Evolutionary conservation across 2,329 filamentous ascomycete species (phyloP).

Genomic region (Pseudocercospora macadamiae): DNA sequence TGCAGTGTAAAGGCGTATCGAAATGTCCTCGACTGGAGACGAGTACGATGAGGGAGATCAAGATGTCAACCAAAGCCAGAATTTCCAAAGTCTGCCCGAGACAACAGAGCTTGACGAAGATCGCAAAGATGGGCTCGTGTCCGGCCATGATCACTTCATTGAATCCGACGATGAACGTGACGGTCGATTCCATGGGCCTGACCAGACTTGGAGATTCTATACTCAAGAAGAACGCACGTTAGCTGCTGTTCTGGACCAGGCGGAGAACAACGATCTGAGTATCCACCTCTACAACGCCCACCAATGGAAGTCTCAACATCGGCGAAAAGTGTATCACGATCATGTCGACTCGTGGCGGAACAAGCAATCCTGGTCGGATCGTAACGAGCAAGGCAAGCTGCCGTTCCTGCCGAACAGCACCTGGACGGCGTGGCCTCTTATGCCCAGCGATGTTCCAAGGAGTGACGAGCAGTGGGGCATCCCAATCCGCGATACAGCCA

Average conservation of each 20-base stretch:
- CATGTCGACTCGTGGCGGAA: slow-evolving; percentile 40
- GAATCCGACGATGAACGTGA: slow-evolving; percentile 29
- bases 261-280: slow-evolving; percentile 68
- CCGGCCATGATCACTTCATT: slow-evolving; percentile 9
- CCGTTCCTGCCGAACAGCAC: slow-evolving; percentile 52
- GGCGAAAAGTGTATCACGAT: slow-evolving; percentile 16
- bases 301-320: slow-evolving; percentile 62
- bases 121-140: neutral
- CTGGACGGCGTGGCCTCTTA: slow-evolving; percentile 89
- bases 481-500: slow-evolving; percentile 30
- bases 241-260: slow-evolving; percentile 63
- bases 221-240: slow-evolving; percentile 67
- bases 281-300: slow-evolving; percentile 80
- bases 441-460: slow-evolving; percentile 62
- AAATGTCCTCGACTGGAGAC: slow-evolving; percentile 28
- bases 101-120: slow-evolving; percentile 2
- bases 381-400: slow-evolving; percentile 36
- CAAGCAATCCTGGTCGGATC: slow-evolving; percentile 45
- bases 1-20: neutral
- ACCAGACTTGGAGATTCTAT: slow-evolving; percentile 66
- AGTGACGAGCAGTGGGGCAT: slow-evolving; percentile 55
- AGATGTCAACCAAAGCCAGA: neutral
- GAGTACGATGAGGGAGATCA: slow-evolving; percentile 13
- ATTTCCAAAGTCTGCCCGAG: neutral
- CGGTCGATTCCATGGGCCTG: slow-evolving; percentile 73